Evolutionary conservation across 169 alveolate species (phyloP), one percentile per base, ranked within the genome.

Genomic region (Plasmodium yoelii): DNA sequence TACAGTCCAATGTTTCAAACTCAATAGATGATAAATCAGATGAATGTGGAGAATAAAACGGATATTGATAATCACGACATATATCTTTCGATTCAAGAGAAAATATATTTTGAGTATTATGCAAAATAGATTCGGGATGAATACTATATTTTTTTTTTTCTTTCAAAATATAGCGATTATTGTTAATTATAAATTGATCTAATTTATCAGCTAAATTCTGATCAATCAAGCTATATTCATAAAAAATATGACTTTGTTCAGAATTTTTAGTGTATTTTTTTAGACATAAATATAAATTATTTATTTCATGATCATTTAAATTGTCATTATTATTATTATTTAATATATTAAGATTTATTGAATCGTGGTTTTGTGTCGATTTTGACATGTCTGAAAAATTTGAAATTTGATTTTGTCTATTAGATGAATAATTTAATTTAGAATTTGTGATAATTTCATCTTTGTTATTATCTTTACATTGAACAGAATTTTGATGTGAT

Each of bases 11-110:
- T 34, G 42, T 34, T 3, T 34, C 42, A 1, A 34, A 34, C 5
- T 34, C 42, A 34, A 3, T 5, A 3, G 87, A 47, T 5, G 60
- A 57, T 15, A 70, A 26, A 59, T 86, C 91, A 46, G 91, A 86
- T 10, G 87, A 59, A 12, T 73, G 26, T 7, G 91, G 91, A 26
- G 77, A 59, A 64, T 86, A 86, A 49, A 69, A 86, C n/a, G 91
- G 91, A 51, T 86, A 86, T 46, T 86, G 91, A 47, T 86, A 71
- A 28, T 86, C 91, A 19, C 91, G 69, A 42, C 91, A 86, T 15
- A 86, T 70, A 13, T 57, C 63, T 51, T 63, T 68, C n/a, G 53
- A 26, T 22, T 77, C 88, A 61, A 46, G 24, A 69, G 63, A 63
- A 26, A 22, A 67, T 34, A 82, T 26, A n/a, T 82, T 55, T 5